Evolutionary conservation across 192 early-diverging fungal genomes (phyloP).

Genomic region (Mortierella antarctica): DNA sequence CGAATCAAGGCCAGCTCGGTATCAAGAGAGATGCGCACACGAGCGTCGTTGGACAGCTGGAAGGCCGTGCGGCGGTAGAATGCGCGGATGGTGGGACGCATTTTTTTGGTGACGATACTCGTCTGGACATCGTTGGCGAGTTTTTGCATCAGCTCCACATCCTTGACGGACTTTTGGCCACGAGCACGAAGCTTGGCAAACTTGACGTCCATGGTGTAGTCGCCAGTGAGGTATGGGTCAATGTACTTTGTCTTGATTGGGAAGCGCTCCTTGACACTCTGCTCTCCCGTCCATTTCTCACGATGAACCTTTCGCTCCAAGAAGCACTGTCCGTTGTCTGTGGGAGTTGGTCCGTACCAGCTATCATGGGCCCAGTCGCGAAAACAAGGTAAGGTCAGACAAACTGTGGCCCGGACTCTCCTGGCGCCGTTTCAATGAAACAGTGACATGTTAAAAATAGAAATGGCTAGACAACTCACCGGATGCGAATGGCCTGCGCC

Average conservation of each 20-base stretch:
- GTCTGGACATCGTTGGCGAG: constrained; percentile 80
- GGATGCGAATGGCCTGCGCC: constrained; percentile 89
- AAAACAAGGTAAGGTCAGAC: neutral
- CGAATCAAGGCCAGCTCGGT: constrained; percentile 96
- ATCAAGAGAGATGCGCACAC: constrained; percentile 94
- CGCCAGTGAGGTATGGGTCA: constrained; percentile 83
- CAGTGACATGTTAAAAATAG: neutral
- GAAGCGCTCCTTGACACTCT: constrained; percentile 94
- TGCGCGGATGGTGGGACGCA: constrained; percentile 81
- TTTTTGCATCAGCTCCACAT: constrained; percentile 78
- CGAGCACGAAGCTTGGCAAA: constrained; percentile 82
- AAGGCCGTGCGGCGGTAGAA: constrained; percentile 99
- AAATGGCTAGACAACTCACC: constrained; percentile 44
- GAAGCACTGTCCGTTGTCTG: constrained; percentile 78
- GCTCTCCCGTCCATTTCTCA: constrained; percentile 66
- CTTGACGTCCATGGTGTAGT: constrained; percentile 77
- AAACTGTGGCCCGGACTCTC: neutral
- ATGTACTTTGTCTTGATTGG: constrained; percentile 94
- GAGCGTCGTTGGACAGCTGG: constrained; percentile 94
- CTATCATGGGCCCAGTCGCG: neutral
- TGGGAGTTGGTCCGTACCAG: constrained; percentile 89
- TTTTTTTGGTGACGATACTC: constrained; percentile 70
- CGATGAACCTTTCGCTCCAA: constrained; percentile 70
- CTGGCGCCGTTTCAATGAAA: neutral
- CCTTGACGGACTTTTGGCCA: constrained; percentile 80